phyloP scores from a whole-genome alignment of 2,329 filamentous ascomycete genomes.

The Hymenoscyphus repandus region DNA sequence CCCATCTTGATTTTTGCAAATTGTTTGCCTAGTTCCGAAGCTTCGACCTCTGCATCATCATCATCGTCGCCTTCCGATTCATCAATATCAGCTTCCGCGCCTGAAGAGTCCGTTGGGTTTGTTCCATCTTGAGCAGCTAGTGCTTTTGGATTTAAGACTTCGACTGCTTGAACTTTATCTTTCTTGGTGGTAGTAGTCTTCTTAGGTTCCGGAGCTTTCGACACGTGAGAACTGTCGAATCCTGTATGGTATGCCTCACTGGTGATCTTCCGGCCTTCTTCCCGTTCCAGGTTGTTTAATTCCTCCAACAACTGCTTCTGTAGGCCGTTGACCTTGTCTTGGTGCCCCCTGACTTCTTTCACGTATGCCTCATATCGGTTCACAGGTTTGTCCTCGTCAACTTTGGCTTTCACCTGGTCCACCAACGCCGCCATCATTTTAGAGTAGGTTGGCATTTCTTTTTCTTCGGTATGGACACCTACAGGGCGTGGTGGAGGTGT shows the following conservation, averaged over 20 bases:
- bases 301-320: slow-evolving; percentile 71
- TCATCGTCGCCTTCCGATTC: slow-evolving; percentile 45
- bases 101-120: slow-evolving; percentile 41
- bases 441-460: slow-evolving; percentile 74
- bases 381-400: slow-evolving; percentile 66
- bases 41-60: slow-evolving; percentile 68
- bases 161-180: slow-evolving; percentile 49
- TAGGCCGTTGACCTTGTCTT: slow-evolving; percentile 69
- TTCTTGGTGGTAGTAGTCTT: slow-evolving; percentile 26
- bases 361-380: slow-evolving; percentile 72
- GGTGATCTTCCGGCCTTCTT: slow-evolving; percentile 86
- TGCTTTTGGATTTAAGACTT: slow-evolving; percentile 68
- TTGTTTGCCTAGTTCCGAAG: slow-evolving; percentile 69
- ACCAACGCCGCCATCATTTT: slow-evolving; percentile 98
- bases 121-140: slow-evolving; percentile 36
- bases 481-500: slow-evolving; percentile 69
- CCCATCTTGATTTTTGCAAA: slow-evolving; percentile 74
- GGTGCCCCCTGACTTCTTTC: slow-evolving; percentile 70
- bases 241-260: slow-evolving; percentile 85
- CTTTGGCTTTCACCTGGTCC: slow-evolving; percentile 78
- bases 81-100: slow-evolving; percentile 57
- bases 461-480: slow-evolving; percentile 71
- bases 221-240: slow-evolving; percentile 81
- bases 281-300: slow-evolving; percentile 75
- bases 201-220: slow-evolving; percentile 45